Percentiles rank a stretch among this genome's conserved stretches.
Evolutionary conservation across 164 flowering plant species (phyloP).

Genomic region (Warburgia ugandensis): DNA sequence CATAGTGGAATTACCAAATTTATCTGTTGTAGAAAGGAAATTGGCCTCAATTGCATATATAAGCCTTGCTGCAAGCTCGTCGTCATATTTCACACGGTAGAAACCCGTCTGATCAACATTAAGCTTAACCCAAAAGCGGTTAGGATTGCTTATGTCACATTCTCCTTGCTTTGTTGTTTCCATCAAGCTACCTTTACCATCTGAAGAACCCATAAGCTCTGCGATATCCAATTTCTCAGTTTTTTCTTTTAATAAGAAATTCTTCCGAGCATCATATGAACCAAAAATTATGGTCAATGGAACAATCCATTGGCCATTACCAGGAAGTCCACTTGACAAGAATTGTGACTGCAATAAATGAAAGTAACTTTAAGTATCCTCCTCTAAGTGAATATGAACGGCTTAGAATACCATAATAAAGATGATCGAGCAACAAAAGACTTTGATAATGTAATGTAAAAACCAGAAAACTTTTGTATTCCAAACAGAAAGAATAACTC

Average conservation of each 20-base stretch:
- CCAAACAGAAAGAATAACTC: too few species aligned
- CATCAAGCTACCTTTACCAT: conserved; percentile 4
- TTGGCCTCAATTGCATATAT: conserved; percentile 65
- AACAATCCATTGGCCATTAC: conserved; percentile 91
- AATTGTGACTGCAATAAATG: conserved; percentile 71
- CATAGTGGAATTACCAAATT: conserved; percentile 96
- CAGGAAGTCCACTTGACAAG: conserved; percentile 64
- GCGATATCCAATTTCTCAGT: conserved; percentile 34
- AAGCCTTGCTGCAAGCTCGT: conserved; percentile 61
- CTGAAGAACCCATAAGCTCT: conserved; percentile 30
- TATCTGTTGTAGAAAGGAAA: conserved; percentile 58
- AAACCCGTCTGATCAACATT: conserved; percentile 90
- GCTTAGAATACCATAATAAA: too few species aligned
- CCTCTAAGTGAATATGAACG: too few species aligned
- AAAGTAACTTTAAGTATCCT: too few species aligned
- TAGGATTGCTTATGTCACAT: conserved; percentile 1
- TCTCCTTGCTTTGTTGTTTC: conserved; percentile 6
- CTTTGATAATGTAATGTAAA: too few species aligned
- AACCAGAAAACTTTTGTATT: too few species aligned
- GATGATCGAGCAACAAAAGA: too few species aligned
- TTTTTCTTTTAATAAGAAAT: conserved; percentile 46
- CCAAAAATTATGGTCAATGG: conserved; percentile 79
- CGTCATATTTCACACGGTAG: conserved; percentile 94
- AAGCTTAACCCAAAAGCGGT: conserved; percentile 59
- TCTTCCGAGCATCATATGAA: conserved; percentile 59